Evolutionary conservation across 352 stramenopile species (phyloP).

Genomic region (Poterioochromonas sp.): DNA sequence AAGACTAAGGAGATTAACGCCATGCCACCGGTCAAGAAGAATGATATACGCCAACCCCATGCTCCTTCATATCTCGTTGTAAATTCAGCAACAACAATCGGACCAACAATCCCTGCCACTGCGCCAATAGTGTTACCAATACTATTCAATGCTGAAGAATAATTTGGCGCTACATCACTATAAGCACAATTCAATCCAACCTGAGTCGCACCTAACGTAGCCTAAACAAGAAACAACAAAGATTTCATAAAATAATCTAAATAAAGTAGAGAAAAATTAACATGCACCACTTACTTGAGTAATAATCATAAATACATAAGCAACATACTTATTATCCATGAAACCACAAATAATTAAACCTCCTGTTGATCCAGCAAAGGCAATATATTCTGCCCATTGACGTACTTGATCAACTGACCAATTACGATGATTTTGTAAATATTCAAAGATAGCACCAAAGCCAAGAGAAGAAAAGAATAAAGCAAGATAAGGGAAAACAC

Average conservation of each 20-base stretch:
- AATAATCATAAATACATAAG: constrained; percentile 3
- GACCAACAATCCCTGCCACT: constrained; percentile 6
- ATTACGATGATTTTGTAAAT: constrained; percentile 7
- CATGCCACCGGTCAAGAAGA: constrained; percentile 13
- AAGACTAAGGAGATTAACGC: background rate
- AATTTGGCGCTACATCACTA: constrained; percentile 8
- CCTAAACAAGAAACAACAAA: background rate
- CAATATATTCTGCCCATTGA: background rate
- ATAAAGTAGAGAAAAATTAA: too few species aligned
- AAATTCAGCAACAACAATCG: constrained; percentile 2
- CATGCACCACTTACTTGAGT: background rate
- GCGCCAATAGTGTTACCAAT: constrained; percentile 15
- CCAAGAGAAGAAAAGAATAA: background rate
- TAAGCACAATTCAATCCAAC: constrained; percentile 6
- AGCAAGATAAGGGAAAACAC: constrained; percentile 20
- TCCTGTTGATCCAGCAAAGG: background rate
- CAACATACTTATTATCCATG: background rate
- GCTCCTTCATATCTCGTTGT: background rate
- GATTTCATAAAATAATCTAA: too few species aligned
- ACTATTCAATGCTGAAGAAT: background rate
- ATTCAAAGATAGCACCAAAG: background rate
- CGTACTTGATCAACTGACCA: background rate
- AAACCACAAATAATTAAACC: background rate
- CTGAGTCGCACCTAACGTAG: background rate
- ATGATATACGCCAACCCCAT: background rate